These are phyloP conservation scores for Holtermanniella nyarrowii DNA, from an alignment of 768 basidiomycete species.

Conservation along the genomic window DNA sequence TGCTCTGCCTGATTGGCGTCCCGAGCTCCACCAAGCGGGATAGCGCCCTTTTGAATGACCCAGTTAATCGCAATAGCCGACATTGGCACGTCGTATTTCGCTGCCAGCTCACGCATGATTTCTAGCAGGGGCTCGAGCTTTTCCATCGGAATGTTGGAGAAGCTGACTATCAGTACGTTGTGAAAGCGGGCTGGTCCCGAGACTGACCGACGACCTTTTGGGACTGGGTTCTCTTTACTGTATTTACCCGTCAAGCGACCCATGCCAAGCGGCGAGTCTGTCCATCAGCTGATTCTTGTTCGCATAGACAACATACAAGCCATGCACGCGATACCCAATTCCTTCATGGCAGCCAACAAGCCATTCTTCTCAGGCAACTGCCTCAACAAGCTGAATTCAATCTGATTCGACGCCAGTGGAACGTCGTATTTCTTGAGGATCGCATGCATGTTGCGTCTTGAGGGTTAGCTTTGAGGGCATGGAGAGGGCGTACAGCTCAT, in stretches of 20 bases:
- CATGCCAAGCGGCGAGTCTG: conserved; percentile 40
- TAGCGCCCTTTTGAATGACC: conserved; percentile 39
- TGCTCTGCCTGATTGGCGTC: conserved; percentile 35
- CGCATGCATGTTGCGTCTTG: conserved; percentile 28
- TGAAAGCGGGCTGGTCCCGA: background rate
- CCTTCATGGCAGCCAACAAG: conserved; percentile 34
- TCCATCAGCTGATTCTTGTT: background rate
- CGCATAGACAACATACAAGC: conserved; percentile 27
- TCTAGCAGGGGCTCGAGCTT: conserved; percentile 34
- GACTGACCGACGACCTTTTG: conserved; percentile 24
- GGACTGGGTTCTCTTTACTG: conserved; percentile 28
- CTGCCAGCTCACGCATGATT: conserved; percentile 25
- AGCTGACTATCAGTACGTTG: background rate
- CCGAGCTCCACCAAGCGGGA: conserved; percentile 39
- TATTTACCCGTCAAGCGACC: conserved; percentile 41
- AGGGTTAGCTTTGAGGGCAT: background rate
- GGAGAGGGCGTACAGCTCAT: conserved; percentile 27
- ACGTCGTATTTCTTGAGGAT: conserved; percentile 28
- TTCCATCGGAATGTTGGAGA: conserved; percentile 26
- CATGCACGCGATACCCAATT: conserved; percentile 31
- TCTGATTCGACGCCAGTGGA: conserved; percentile 38
- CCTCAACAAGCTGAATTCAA: conserved; percentile 37
- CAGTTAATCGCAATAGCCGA: conserved; percentile 40
- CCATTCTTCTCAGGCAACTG: conserved; percentile 33
- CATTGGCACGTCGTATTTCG: conserved; percentile 30